Base-by-base conservation (phyloP, 108 stramenopile genomes). In the Seminavis robusta region DNA sequence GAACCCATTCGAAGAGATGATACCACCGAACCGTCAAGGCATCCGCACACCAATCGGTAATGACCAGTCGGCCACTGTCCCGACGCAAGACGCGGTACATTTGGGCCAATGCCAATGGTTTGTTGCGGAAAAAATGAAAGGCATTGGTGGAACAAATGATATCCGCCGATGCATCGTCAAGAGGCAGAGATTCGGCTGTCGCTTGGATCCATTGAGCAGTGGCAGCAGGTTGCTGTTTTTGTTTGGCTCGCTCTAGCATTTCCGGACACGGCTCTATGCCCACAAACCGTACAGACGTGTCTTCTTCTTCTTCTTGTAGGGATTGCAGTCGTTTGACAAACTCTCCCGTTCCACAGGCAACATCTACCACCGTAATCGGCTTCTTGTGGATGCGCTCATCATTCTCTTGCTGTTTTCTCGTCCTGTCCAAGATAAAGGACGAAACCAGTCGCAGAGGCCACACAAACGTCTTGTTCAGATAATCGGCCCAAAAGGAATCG, bases 1-100 rank as follows among this genome's bases (percentile, higher is more conserved):
- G 60, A 17, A 61, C 0, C 16, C 60, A 15, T 8, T 61, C 60
- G 0, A 50, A 10, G 1, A 37, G 17, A 39, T 61, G 60, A 52
- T 61, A 61, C n/a, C 37, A 0, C 9, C 23, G 11, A 11, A 61
- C 60, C 4, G 52, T 2, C 34, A 25, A 40, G 10, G 37, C 37
- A 37, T 61, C 60, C 21, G 11, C 30, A 25, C 60, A 61, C 60
- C 60, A 61, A 17, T 61, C 60, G 16, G 49, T 51, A 38, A 61
- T 38, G 24, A 61, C 40, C 10, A 61, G 23, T 10, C 21, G 38
- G 7, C 48, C 60, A 46, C 28, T 4, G 20, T 46, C 29, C 30
- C 29, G 37, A n/a, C n/a, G n/a, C 11, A 61, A 38, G 4, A 61
- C 32, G 16, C 60, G 60, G 1, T 39, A 15, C 33, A 61, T 61